Evolutionary conservation across 805 yeast species (phyloP).

Genomic region (Candida ortonii): DNA sequence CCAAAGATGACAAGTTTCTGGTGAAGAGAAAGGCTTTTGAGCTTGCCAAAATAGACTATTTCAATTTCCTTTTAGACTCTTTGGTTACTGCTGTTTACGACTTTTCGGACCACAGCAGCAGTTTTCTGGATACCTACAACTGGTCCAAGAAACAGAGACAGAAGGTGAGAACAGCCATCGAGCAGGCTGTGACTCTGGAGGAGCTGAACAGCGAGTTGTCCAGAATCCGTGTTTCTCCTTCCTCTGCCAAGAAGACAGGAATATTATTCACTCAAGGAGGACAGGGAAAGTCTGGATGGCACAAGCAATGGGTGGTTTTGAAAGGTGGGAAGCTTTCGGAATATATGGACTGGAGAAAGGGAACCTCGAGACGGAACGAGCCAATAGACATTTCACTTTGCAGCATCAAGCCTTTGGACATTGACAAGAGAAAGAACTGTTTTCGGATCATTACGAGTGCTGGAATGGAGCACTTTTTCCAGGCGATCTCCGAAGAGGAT

Average conservation of each 20-base stretch:
- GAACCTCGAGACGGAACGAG: conserved; percentile 54
- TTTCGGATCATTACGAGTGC: conserved; percentile 73
- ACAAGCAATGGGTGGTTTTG: conserved; percentile 81
- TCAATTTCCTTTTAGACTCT: conserved; percentile 29
- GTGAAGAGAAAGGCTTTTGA: conserved; percentile 31
- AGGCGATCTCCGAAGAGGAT: conserved; percentile 68
- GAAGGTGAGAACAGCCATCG: conserved; percentile 18
- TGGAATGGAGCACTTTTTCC: conserved; percentile 66
- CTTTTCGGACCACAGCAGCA: conserved; percentile 15
- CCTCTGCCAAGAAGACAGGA: conserved; percentile 36
- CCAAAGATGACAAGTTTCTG: conserved; percentile 33
- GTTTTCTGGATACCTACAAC: conserved; percentile 12
- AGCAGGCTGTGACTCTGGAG: conserved; percentile 18
- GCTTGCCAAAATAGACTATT: conserved; percentile 31
- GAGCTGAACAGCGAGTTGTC: conserved; percentile 41
- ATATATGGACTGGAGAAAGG: conserved; percentile 77
- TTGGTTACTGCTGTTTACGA: conserved; percentile 17
- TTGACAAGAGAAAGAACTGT: conserved; percentile 53
- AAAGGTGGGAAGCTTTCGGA: conserved; percentile 66
- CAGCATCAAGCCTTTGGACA: conserved; percentile 47
- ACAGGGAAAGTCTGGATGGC: conserved; percentile 72
- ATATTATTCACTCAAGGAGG: conserved; percentile 58
- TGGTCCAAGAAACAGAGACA: conserved; percentile 19
- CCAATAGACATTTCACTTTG: conserved; percentile 74
- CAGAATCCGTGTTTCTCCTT: conserved; percentile 28